Evolutionary conservation across 768 basidiomycete genomes (phyloP).

Genomic region (Chlorophyllum brunneum): DNA sequence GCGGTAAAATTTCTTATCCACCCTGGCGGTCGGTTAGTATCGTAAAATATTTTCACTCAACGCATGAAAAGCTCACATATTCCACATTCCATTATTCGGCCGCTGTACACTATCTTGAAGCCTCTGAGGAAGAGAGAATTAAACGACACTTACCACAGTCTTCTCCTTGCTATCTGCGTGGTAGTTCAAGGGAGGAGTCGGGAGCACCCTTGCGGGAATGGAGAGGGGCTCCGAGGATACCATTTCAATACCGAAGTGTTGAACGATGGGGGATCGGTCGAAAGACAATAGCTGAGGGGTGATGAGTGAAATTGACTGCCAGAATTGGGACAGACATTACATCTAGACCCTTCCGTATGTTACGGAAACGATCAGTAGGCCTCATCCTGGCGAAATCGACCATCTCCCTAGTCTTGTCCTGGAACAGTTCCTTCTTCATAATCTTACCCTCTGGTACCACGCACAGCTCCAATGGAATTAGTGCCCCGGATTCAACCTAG

Average conservation of each 20-base stretch:
- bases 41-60: not conserved
- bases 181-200: constrained; percentile 60
- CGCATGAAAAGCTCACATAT: constrained; percentile 34
- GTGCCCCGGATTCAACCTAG: constrained; percentile 61
- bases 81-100: constrained; percentile 67
- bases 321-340: constrained; percentile 25
- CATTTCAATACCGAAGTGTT: constrained; percentile 61
- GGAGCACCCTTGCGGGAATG: constrained; percentile 52
- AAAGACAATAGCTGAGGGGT: constrained; percentile 47
- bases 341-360: constrained; percentile 47
- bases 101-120: constrained; percentile 27
- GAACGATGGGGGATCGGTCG: constrained; percentile 65
- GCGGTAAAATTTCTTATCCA: constrained; percentile 63
- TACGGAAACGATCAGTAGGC: constrained; percentile 54
- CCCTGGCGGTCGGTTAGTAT: constrained; percentile 34
- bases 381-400: constrained; percentile 65
- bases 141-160: constrained; percentile 42
- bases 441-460: constrained; percentile 62
- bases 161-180: constrained; percentile 47
- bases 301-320: not conserved
- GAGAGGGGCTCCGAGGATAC: constrained; percentile 39
- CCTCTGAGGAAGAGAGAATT: not conserved
- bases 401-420: constrained; percentile 63
- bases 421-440: constrained; percentile 66
- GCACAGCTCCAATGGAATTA: constrained; percentile 70